phyloP scores from a whole-genome alignment of 164 flowering plant species.

The Liriodendron chinense region DNA sequence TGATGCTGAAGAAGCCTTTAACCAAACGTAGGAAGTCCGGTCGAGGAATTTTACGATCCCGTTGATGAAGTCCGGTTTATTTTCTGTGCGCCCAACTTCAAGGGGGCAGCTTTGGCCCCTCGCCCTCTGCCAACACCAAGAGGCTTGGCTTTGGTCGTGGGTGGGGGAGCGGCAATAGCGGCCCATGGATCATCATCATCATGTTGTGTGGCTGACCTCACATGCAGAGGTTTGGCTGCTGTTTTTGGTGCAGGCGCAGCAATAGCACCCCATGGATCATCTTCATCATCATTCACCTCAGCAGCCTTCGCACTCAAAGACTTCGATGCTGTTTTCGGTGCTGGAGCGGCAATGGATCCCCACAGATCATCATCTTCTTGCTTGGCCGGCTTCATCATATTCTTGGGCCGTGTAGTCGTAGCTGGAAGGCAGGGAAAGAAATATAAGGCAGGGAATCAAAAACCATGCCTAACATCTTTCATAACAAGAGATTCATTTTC shows the following conservation, averaged over 20 bases:
- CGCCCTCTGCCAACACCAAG: constrained; percentile 70
- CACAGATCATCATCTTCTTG: constrained; percentile 25
- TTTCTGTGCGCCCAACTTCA: constrained; percentile 82
- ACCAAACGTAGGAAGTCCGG: neutral
- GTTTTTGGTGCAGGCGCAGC: constrained; percentile 80
- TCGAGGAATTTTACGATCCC: constrained; percentile 36
- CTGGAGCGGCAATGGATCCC: constrained; percentile 75
- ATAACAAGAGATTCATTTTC: no score
- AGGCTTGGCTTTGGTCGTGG: constrained; percentile 76
- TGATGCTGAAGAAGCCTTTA: neutral
- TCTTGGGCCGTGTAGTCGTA: constrained; percentile 42
- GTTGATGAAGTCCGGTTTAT: constrained; percentile 73
- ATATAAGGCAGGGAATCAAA: no score
- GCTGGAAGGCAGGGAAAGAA: constrained; percentile 27
- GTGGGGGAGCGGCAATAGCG: constrained; percentile 95
- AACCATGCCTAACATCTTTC: no score
- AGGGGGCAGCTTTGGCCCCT: constrained; percentile 50
- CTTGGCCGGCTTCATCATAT: constrained; percentile 32
- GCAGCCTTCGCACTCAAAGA: constrained; percentile 47
- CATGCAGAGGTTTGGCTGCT: constrained; percentile 45
- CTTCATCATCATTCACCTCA: constrained; percentile 24
- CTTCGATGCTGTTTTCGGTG: constrained; percentile 58
- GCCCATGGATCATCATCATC: constrained; percentile 77
- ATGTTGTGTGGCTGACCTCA: constrained; percentile 40
- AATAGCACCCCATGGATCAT: constrained; percentile 37